A percentile compares a stretch with the other conserved stretches of the same genome.
phyloP scores from a whole-genome alignment of 306 rosid genomes.

The Datisca glomerata region DNA sequence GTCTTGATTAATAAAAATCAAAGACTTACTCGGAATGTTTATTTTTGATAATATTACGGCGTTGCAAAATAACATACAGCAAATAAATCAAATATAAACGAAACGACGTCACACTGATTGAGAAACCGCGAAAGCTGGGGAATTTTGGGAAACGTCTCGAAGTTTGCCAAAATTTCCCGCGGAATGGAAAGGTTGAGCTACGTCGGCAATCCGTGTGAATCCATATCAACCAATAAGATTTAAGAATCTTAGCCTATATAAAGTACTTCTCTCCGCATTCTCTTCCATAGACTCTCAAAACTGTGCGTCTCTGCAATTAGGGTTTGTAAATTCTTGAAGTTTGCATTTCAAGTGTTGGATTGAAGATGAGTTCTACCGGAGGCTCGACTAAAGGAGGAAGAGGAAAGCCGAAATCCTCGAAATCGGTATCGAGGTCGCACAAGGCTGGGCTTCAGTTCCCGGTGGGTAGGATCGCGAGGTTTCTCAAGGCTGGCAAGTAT shows the following conservation, averaged over 20 bases:
- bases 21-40: too few relatives aligned
- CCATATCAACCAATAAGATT: not conserved
- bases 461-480: conserved; percentile 53
- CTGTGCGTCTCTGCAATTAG: not conserved
- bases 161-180: too few relatives aligned
- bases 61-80: too few relatives aligned
- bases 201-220: conserved; percentile 5
- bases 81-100: too few relatives aligned
- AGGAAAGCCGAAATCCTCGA: conserved; percentile 82
- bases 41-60: too few relatives aligned
- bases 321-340: not conserved
- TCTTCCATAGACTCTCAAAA: not conserved
- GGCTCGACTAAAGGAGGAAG: conserved; percentile 81
- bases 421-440: conserved; percentile 66
- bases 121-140: too few relatives aligned
- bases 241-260: not conserved
- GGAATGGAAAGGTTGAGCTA: not conserved
- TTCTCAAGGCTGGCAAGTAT: conserved; percentile 57
- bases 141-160: too few relatives aligned
- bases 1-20: too few relatives aligned
- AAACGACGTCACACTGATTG: too few relatives aligned
- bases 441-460: conserved; percentile 82
- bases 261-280: not conserved
- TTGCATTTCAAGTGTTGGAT: not conserved
- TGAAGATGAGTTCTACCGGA: conserved; percentile 55